Percentiles rank a stretch among this genome's conserved stretches.
phyloP scores from a whole-genome alignment of 129 eudicot species.

The Tagetes patula region DNA sequence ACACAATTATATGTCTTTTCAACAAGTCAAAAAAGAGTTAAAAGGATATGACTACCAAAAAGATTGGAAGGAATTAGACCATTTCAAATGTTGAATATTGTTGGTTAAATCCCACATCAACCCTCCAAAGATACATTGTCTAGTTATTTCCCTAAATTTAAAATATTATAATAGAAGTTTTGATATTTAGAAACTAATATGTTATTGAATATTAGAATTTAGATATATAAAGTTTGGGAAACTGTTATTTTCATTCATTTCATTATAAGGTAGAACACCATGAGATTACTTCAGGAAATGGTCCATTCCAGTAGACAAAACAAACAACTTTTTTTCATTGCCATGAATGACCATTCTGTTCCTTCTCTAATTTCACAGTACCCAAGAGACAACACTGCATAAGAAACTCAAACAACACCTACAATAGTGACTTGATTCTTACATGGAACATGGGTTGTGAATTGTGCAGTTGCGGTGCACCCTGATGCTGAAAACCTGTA shows the following conservation, averaged over 20 bases:
- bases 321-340: too few species aligned
- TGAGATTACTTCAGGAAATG: background rate
- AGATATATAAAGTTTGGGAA: background rate
- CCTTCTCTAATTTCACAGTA: background rate
- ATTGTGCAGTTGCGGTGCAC: conserved; percentile 71
- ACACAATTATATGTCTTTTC: background rate
- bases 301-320: background rate
- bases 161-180: background rate
- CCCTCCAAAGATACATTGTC: background rate
- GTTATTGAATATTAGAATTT: background rate
- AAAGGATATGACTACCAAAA: background rate
- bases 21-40: background rate
- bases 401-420: conserved; percentile 13
- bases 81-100: background rate
- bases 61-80: background rate
- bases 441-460: conserved; percentile 78
- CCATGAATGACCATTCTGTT: background rate
- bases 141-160: background rate
- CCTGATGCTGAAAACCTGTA: conserved; percentile 67
- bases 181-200: background rate
- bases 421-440: conserved; percentile 31
- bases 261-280: background rate
- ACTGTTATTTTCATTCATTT: background rate
- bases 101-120: background rate
- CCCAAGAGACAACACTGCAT: background rate